Base-by-base conservation (phyloP, 208 protist genomes). In the Entamoeba histolytica region DNA sequence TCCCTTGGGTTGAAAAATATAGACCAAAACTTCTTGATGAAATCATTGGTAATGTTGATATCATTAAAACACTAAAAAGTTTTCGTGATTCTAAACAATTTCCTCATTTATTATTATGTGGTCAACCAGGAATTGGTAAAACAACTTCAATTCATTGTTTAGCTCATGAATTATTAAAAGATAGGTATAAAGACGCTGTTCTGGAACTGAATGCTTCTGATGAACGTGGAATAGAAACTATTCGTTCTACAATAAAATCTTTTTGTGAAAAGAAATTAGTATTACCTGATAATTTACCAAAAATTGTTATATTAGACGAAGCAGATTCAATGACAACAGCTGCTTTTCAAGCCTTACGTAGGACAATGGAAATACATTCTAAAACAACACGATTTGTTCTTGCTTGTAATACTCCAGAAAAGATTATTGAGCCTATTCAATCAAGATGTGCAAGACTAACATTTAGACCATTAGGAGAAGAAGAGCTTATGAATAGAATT, bases 381-480 rank as follows among this genome's bases (percentile, higher is more conserved):
- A 39, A 61, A 10, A 94, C 94, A 15, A 95, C 95, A n/a, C 96
- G 99, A 50, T 99, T 99, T 95, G 98, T 98, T 69, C 97, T 99
- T 92, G 98, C 98, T 23, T 99, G 98, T 96, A 99, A 99, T 96
- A 97, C 96, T 55, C 98, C 97, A 91, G 97, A 96, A 91, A 99
- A 99, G 95, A 99, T 99, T 57, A 99, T 99, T 93, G 98, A 99
- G 94, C 97, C 98, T 1, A 99, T 99, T 93, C 98, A 99, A 94
- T 98, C 96, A 35, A 95, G 97, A 28, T 98, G 97, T 95, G 97
- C 97, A 35, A 96, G 98, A 69, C 92, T 98, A 0, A 96, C 98
- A 44, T 98, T 96, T 95, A 95, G 92, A 0, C 69, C 94, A 35
- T 94, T 98, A 4, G 92, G 94, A 7, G 95, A 97, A 57, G 91